Conservation (phyloP, 305 asterid species). For the Rubia occidens region DNA sequence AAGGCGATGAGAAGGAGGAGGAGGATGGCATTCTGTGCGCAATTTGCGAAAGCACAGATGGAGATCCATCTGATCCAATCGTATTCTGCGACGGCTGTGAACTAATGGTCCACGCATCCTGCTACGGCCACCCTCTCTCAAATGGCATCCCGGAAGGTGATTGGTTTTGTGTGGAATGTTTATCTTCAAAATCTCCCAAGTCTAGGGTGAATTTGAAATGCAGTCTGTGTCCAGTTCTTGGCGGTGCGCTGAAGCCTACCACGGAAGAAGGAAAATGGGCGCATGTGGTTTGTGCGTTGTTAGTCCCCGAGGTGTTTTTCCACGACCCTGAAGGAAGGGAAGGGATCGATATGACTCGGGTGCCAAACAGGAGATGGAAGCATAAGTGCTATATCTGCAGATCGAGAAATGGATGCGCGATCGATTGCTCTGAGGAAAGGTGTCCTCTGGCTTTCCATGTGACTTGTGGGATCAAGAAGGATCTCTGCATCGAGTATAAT, state of each 20-base stretch:
- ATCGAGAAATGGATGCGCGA: conserved; percentile 44
- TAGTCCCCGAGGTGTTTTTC: conserved; percentile 78
- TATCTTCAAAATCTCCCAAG: conserved; percentile 23
- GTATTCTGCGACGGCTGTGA: conserved; percentile 91
- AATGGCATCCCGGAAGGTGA: conserved; percentile 72
- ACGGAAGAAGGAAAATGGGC: conserved; percentile 68
- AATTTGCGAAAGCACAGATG: conserved; percentile 71
- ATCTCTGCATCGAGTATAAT: conserved; percentile 54
- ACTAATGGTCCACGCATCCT: conserved; percentile 69
- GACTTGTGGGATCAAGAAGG: conserved; percentile 65
- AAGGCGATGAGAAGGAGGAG: not conserved
- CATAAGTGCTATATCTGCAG: conserved; percentile 45
- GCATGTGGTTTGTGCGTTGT: conserved; percentile 62
- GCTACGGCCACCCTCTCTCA: conserved; percentile 66
- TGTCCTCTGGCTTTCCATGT: conserved; percentile 66
- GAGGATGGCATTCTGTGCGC: conserved; percentile 60
- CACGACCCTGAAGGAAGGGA: conserved; percentile 46
- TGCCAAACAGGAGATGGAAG: conserved; percentile 56
- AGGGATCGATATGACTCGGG: conserved; percentile 52
- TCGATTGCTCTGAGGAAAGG: conserved; percentile 78
- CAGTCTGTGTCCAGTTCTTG: conserved; percentile 53
- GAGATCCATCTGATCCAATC: conserved; percentile 76
- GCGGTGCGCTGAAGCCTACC: conserved; percentile 77
- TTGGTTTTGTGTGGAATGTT: conserved; percentile 72
- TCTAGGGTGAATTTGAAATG: conserved; percentile 25